These are phyloP conservation scores for Aspergillus sp. DNA, from an alignment of 2,329 filamentous ascomycete species.

Conservation along the genomic window DNA sequence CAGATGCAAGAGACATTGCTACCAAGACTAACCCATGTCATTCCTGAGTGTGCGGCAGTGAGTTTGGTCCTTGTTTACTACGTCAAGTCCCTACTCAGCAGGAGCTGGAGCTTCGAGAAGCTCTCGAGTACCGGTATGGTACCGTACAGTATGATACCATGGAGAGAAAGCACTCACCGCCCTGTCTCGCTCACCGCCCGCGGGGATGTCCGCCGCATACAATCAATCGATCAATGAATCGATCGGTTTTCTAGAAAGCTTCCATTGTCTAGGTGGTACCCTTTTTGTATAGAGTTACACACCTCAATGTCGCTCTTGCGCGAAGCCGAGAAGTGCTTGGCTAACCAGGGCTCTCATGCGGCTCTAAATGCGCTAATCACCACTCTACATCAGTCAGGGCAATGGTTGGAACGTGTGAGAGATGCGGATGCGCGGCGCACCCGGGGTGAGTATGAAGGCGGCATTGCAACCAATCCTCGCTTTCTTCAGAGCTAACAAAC, in stretches of 20 bases:
- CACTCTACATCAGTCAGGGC: conserved; percentile 34
- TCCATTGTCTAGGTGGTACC: background rate
- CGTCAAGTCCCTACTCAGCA: background rate
- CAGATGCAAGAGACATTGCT: background rate
- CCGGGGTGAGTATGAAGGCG: conserved; percentile 29
- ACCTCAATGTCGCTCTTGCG: conserved; percentile 48
- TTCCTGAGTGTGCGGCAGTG: background rate
- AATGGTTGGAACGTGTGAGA: conserved; percentile 39
- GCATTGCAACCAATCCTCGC: background rate
- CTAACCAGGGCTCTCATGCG: conserved; percentile 40
- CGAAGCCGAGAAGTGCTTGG: conserved; percentile 46
- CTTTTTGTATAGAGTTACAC: background rate
- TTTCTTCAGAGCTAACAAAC: conserved; percentile 8
- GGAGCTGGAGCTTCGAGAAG: background rate
- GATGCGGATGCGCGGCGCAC: conserved; percentile 40
- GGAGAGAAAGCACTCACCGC: background rate
- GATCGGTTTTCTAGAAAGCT: background rate
- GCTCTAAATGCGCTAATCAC: conserved; percentile 46
- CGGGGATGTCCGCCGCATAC: background rate
- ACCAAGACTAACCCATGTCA: background rate
- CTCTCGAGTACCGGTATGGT: background rate
- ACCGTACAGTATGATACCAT: background rate
- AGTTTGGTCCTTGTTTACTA: background rate
- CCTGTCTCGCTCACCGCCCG: background rate
- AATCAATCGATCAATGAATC: background rate